Evolutionary conservation across 2,329 filamentous ascomycete species (phyloP).

Genomic region (Coniella lustricola): DNA sequence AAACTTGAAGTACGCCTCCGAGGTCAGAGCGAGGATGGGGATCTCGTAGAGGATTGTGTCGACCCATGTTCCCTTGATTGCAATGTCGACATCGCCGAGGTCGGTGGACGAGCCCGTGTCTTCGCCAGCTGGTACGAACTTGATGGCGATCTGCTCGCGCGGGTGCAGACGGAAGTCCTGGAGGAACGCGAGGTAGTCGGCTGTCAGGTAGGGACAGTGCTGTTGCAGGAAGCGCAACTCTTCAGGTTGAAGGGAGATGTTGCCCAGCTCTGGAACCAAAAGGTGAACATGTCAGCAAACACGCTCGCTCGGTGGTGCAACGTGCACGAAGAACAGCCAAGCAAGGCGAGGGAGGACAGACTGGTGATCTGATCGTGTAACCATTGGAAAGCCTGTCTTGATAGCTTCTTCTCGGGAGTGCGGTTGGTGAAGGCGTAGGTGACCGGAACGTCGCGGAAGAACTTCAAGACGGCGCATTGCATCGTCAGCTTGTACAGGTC

Average conservation of each 20-base stretch:
- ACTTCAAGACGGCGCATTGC: constrained; percentile 94
- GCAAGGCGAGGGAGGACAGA: constrained; percentile 33
- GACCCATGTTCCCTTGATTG: constrained; percentile 77
- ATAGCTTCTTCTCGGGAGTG: constrained; percentile 88
- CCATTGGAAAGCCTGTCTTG: constrained; percentile 76
- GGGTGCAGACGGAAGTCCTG: constrained; percentile 76
- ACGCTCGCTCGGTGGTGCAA: no score
- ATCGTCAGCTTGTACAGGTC: constrained; percentile 95
- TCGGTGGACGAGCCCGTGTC: constrained; percentile 58
- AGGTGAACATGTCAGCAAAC: not conserved
- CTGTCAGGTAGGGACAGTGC: constrained; percentile 72
- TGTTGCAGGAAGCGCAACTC: constrained; percentile 73
- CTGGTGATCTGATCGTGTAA: constrained; percentile 75
- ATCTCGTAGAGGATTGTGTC: constrained; percentile 98
- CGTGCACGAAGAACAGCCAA: no score
- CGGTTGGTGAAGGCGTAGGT: constrained; percentile 94
- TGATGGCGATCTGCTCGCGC: constrained; percentile 67
- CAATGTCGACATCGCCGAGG: constrained; percentile 68
- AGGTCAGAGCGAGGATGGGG: constrained; percentile 82
- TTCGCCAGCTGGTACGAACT: constrained; percentile 50
- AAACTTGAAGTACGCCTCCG: constrained; percentile 96
- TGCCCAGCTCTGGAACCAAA: constrained; percentile 62
- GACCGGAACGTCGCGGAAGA: constrained; percentile 75
- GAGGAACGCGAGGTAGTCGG: constrained; percentile 74
- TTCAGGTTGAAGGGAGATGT: constrained; percentile 70